phyloP scores from a whole-genome alignment of 495 filamentous ascomycete genomes.

The Aspergillus bridgeri region DNA sequence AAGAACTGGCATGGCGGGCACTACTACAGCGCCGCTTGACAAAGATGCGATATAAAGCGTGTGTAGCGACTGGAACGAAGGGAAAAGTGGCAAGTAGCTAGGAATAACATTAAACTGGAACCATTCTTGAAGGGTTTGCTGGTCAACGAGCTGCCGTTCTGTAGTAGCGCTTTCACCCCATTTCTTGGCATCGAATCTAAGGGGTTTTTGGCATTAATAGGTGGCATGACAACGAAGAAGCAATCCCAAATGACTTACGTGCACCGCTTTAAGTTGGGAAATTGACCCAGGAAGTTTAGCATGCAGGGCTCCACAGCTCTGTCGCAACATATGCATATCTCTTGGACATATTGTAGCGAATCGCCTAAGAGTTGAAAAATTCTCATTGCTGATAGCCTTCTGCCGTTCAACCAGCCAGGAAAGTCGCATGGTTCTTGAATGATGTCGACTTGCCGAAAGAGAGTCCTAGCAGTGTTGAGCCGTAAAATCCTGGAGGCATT shows the following conservation, averaged over 20 bases:
- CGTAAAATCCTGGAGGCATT: constrained; percentile 1
- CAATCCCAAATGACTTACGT: not conserved
- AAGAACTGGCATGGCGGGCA: constrained; percentile 3
- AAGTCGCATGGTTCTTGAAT: not conserved
- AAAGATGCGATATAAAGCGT: not conserved
- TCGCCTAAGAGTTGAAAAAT: constrained; percentile 3
- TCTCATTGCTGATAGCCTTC: not conserved
- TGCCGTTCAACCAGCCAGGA: not conserved
- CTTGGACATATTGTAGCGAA: not conserved
- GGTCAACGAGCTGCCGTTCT: not conserved
- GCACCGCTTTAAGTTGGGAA: constrained; percentile 1
- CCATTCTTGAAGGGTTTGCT: not conserved
- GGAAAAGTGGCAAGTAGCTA: not conserved
- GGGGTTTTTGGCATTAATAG: too few relatives aligned
- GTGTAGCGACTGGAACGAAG: not conserved
- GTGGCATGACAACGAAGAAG: too few relatives aligned
- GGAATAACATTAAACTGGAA: not conserved
- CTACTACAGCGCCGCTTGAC: not conserved
- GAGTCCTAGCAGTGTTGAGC: not conserved
- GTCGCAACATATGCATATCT: not conserved
- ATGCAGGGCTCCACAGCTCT: constrained; percentile 4
- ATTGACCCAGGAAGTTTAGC: constrained; percentile 2
- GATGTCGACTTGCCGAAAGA: constrained; percentile 6
- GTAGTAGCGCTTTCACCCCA: too few relatives aligned
- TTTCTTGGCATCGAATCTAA: too few relatives aligned